phyloP scores from a whole-genome alignment of 1,139 yeast species.

The Yamadazyma pseudoaaseri region DNA sequence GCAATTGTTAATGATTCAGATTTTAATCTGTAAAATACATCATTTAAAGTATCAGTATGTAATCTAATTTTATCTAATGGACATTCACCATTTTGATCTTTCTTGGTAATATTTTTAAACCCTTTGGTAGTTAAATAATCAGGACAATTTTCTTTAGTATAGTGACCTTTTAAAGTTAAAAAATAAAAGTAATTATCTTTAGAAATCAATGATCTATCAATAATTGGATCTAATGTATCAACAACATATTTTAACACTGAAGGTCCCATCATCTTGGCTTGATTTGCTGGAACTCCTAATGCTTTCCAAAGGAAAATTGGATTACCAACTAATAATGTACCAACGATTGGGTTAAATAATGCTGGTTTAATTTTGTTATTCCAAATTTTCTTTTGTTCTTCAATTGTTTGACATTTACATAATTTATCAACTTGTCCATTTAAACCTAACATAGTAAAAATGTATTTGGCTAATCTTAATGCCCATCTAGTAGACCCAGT shows the following conservation, averaged over 20 bases:
- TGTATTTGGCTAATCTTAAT: slow-evolving; percentile 58
- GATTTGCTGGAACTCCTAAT: slow-evolving; percentile 81
- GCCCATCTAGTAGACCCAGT: slow-evolving; percentile 91
- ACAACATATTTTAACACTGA: slow-evolving; percentile 70
- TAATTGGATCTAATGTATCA: slow-evolving; percentile 77
- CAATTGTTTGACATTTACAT: slow-evolving; percentile 57
- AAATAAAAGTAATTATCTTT: slow-evolving; percentile 78
- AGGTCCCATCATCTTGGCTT: slow-evolving; percentile 74
- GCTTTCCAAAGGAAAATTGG: slow-evolving; percentile 86
- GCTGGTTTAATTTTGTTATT: slow-evolving; percentile 60
- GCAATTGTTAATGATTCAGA: slow-evolving; percentile 69
- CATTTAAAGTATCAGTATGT: slow-evolving; percentile 78
- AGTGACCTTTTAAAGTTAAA: slow-evolving; percentile 61
- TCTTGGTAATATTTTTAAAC: slow-evolving; percentile 42
- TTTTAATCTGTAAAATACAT: slow-evolving; percentile 66
- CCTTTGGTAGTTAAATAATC: slow-evolving; percentile 67
- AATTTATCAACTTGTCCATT: slow-evolving; percentile 50
- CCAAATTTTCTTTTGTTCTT: slow-evolving; percentile 68
- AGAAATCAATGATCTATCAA: slow-evolving; percentile 61
- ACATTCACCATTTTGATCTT: slow-evolving; percentile 18
- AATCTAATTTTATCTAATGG: slow-evolving; percentile 69
- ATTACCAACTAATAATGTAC: slow-evolving; percentile 69
- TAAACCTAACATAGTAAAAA: slow-evolving; percentile 59
- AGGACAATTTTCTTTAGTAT: slow-evolving; percentile 69
- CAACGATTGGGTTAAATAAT: slow-evolving; percentile 67